Percentiles rank a stretch among this genome's conserved stretches.
These are phyloP conservation scores for Collybiopsis confluens DNA, from an alignment of 768 basidiomycete species.

Conservation along the genomic window DNA sequence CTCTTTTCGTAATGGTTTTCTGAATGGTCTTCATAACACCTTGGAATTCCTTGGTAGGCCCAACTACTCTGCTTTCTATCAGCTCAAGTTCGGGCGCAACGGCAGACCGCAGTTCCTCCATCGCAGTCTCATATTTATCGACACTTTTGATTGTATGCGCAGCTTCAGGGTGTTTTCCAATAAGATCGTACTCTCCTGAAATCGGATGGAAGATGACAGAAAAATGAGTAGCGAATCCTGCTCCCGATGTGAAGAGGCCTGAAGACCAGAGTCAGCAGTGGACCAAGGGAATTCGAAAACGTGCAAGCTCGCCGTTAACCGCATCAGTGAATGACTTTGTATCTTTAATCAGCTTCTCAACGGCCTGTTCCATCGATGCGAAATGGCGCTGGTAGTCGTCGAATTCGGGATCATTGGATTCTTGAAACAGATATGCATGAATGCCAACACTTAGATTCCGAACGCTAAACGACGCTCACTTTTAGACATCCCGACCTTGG, in stretches of 20 bases:
- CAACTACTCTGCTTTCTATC: constrained; percentile 81
- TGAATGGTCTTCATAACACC: constrained; percentile 81
- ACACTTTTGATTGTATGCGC: constrained; percentile 77
- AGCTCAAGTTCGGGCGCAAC: constrained; percentile 90
- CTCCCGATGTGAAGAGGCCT: constrained; percentile 67
- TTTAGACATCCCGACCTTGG: constrained; percentile 88
- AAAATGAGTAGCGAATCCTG: constrained; percentile 62
- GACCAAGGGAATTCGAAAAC: constrained; percentile 2
- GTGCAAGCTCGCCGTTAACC: constrained; percentile 54
- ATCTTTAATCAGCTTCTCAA: constrained; percentile 91
- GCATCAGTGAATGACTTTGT: constrained; percentile 83
- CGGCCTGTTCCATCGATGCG: constrained; percentile 66
- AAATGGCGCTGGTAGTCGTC: constrained; percentile 85
- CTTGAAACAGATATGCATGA: constrained; percentile 27
- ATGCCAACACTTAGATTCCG: constrained; percentile 9
- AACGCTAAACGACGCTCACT: constrained; percentile 48
- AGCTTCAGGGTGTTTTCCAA: constrained; percentile 73
- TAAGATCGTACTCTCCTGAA: constrained; percentile 72
- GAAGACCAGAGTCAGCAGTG: constrained; percentile 6
- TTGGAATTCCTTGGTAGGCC: constrained; percentile 87
- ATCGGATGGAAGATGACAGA: constrained; percentile 61
- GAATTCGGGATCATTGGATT: constrained; percentile 84
- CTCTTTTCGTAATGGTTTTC: constrained; percentile 93
- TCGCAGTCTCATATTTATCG: constrained; percentile 60
- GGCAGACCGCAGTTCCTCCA: constrained; percentile 79